Base-by-base conservation (phyloP, 139 green algal species). In the Chlorella sp. region DNA sequence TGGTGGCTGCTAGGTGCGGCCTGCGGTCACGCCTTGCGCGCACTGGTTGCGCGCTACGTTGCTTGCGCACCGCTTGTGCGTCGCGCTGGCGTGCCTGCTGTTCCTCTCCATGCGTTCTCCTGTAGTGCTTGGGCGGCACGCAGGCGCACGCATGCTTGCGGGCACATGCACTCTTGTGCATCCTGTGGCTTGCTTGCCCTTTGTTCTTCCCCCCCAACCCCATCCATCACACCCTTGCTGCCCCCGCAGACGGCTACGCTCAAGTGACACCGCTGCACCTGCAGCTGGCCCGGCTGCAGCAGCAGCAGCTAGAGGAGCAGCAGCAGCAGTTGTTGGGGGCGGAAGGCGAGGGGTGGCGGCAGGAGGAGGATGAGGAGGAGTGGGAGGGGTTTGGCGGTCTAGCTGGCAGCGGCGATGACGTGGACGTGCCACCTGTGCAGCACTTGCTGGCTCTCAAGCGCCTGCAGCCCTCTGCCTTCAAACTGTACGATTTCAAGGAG, bases 1-100 rank as follows among this genome's bases (percentile, higher is more conserved):
- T 88, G 84, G 84, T 88, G 84, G 84, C 30, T 88, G 16, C 40
- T 88, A 68, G 84, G 84, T 88, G 84, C 32, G 36, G 34, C 36
- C 21, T n/a, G n/a, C n/a, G n/a, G n/a, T n/a, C n/a, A n/a, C n/a
- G n/a, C n/a, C n/a, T n/a, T n/a, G n/a, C n/a, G 75, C 14, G 32
- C 24, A 28, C n/a, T 28, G 30, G 22, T 36, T 16, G 1, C 53
- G 34, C 16, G 75, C 16, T 68, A 22, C 22, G 21, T 28, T 37
- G 30, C n/a, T n/a, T n/a, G 75, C 14, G 32, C 24, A 28, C n/a
- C 3, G 30, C 71, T 36, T 16, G 1, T 81, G 34, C 16, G 75
- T 0, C 39, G 42, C 22, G 21, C 40, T 37, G 30, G 40, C 30
- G 15, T 21, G 75, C 30, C 32, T 32, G 37, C 32, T n/a, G 75